phyloP scores from a whole-genome alignment of 192 early-diverging fungal genomes.

The Linnemannia elongata region DNA sequence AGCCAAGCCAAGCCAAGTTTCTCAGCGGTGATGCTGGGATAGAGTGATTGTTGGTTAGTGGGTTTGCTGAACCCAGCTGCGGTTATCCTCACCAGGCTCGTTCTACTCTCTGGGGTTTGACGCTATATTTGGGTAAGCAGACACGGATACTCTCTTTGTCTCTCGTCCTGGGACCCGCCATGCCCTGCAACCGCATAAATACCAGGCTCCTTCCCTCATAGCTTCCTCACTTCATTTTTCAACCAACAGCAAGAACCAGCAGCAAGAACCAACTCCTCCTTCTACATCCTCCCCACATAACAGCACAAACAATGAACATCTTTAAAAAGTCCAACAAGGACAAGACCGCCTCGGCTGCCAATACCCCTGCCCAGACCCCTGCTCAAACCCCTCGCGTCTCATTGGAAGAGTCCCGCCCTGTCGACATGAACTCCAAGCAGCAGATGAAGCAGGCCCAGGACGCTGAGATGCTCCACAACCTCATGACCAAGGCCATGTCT shows the following conservation, averaged over 20 bases:
- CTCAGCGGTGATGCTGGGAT: too few relatives aligned
- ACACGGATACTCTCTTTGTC: too few relatives aligned
- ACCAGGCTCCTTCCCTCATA: too few relatives aligned
- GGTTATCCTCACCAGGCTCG: too few relatives aligned
- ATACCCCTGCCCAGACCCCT: constrained; percentile 1
- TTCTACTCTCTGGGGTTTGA: too few relatives aligned
- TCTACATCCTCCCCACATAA: not conserved
- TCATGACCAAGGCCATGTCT: not conserved
- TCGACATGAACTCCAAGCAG: not conserved
- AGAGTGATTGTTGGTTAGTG: too few relatives aligned
- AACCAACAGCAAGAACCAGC: not conserved
- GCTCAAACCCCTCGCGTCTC: not conserved
- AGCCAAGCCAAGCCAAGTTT: too few relatives aligned
- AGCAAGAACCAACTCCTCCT: not conserved
- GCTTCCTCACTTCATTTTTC: too few relatives aligned
- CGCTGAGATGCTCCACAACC: constrained; percentile 2
- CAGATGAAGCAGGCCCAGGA: constrained; percentile 8
- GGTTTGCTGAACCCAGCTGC: too few relatives aligned
- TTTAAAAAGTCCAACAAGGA: constrained; percentile 26
- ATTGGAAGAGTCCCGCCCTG: not conserved
- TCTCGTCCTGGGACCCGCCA: too few relatives aligned
- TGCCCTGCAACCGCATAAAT: too few relatives aligned
- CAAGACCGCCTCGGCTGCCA: constrained; percentile 1
- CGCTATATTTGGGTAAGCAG: too few relatives aligned
- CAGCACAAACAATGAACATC: not conserved